These are phyloP conservation scores for Ogataea siamensis DNA, from an alignment of 805 yeast genomes.

Conservation along the genomic window DNA sequence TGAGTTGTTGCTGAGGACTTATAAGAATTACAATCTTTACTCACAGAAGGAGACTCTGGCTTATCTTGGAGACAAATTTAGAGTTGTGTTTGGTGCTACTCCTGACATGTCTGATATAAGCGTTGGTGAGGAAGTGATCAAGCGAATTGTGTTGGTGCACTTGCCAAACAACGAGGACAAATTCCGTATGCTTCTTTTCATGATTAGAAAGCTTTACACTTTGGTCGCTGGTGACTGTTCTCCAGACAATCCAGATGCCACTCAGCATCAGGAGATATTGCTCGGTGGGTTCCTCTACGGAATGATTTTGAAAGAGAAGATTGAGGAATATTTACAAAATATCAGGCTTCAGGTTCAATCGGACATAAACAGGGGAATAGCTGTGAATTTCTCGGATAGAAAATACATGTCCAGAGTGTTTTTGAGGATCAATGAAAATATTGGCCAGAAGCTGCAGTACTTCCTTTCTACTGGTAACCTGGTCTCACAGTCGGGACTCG, in stretches of 20 bases:
- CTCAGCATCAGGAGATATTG: slow-evolving; percentile 96
- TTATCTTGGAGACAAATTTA: slow-evolving; percentile 91
- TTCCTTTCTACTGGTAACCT: slow-evolving; percentile 96
- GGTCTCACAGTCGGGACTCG: slow-evolving; percentile 95
- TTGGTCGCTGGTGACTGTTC: slow-evolving; percentile 95
- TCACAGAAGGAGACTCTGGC: slow-evolving; percentile 89
- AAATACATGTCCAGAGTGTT: slow-evolving; percentile 81
- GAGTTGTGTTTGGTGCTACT: slow-evolving; percentile 87
- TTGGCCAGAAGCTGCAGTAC: slow-evolving; percentile 91
- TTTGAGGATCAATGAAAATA: slow-evolving; percentile 80
- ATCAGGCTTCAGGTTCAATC: slow-evolving; percentile 72
- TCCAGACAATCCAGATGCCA: slow-evolving; percentile 98
- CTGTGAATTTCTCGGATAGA: slow-evolving; percentile 80
- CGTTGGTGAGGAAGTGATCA: slow-evolving; percentile 82
- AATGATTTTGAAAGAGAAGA: slow-evolving; percentile 93
- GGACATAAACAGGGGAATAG: slow-evolving; percentile 75
- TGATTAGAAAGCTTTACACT: slow-evolving; percentile 93
- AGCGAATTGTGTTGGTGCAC: slow-evolving; percentile 87
- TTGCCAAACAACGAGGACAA: slow-evolving; percentile 72
- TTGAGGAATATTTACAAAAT: slow-evolving; percentile 83
- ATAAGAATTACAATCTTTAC: slow-evolving; percentile 74
- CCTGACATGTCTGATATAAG: slow-evolving; percentile 86
- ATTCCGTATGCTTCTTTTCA: slow-evolving; percentile 82
- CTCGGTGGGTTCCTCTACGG: slow-evolving; percentile 96
- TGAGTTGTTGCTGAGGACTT: slow-evolving; percentile 85